Conservation (phyloP, 2,329 filamentous ascomycete species). For the Stemphylium beticola region DNA sequence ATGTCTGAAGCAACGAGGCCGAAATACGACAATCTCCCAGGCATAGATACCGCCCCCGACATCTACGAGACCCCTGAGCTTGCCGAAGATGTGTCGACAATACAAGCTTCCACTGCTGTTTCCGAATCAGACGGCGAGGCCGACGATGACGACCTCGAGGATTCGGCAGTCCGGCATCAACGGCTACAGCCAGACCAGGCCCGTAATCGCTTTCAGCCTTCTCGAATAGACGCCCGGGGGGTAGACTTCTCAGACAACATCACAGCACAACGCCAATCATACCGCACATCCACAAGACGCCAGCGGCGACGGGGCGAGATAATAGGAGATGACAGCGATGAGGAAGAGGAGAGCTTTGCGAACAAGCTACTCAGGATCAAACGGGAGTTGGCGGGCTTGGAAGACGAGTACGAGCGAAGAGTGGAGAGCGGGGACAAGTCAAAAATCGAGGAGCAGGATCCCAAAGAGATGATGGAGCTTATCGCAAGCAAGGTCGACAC, state of each 20-base stretch:
- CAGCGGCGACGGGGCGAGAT: constrained; percentile 66
- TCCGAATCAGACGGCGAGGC: constrained; percentile 64
- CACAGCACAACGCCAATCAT: constrained; percentile 76
- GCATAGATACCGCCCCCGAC: constrained; percentile 81
- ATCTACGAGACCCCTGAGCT: constrained; percentile 96
- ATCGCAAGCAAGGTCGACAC: constrained; percentile 74
- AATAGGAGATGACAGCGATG: constrained; percentile 76
- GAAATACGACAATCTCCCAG: constrained; percentile 58
- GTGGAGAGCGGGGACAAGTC: constrained; percentile 53
- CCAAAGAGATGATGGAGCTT: constrained; percentile 65
- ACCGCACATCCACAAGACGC: constrained; percentile 74
- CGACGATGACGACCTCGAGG: constrained; percentile 38
- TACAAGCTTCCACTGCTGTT: constrained; percentile 59
- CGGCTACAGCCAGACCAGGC: constrained; percentile 79
- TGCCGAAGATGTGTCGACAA: constrained; percentile 85
- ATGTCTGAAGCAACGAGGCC: constrained; percentile 44
- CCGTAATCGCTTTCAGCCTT: constrained; percentile 76
- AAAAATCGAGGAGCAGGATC: constrained; percentile 47
- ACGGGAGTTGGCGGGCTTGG: constrained; percentile 75
- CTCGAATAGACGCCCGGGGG: constrained; percentile 75
- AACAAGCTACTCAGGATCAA: constrained; percentile 81
- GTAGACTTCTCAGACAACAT: constrained; percentile 93
- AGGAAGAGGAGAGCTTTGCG: constrained; percentile 70
- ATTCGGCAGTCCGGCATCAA: constrained; percentile 70
- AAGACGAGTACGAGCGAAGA: constrained; percentile 62